Evolutionary conservation across 2,329 filamentous ascomycete genomes (phyloP), one percentile per base, ranked within the genome.

Genomic region (Aspergillus nomiae): DNA sequence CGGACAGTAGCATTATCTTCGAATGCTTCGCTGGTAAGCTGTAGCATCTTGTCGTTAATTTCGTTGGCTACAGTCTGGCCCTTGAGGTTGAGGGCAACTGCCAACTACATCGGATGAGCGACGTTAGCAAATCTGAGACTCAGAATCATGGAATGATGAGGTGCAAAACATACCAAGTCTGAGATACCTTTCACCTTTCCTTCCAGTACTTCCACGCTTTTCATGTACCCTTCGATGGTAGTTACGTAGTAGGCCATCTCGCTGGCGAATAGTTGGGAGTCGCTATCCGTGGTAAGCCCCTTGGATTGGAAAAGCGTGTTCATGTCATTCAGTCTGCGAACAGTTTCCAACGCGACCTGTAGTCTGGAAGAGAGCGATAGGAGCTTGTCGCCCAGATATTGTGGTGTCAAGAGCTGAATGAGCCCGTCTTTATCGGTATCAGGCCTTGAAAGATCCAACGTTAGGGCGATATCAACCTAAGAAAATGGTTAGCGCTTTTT

Each of bases 1-100:
- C 64, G 67, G 16, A 74, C 67, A 0, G 71, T 74, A 6, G 66
- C 66, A 57, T 68, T 72, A 21, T 74, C 72, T 36, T 73, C 67
- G 8, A 73, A 61, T 8, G 63, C 61, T 34, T 61, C 55, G 16
- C 62, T 63, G 19, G 59, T 66, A 9, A 71, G 57, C 12, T 67
- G 56, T 0, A 71, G 51, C 64, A 70, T 69, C 12, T 63, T 56
- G 55, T 61, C 59, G 7, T 59, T 67, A 28, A 69, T 66, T 7
- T 59, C 58, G 9, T 63, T 56, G n/a, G 62, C 59, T 2, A 67
- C 32, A n/a, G 61, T 51, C 28, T 67, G 63, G 36, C 64, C 63
- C 32, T 59, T 63, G 21, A 65, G 56, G 19, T 59, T 62, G 0
- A 69, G 34, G 6, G 66, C 58, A 8, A 68, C 62, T 16, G 63